Conservation (phyloP, 164 flowering plant genomes). For the Berberis thunbergii region DNA sequence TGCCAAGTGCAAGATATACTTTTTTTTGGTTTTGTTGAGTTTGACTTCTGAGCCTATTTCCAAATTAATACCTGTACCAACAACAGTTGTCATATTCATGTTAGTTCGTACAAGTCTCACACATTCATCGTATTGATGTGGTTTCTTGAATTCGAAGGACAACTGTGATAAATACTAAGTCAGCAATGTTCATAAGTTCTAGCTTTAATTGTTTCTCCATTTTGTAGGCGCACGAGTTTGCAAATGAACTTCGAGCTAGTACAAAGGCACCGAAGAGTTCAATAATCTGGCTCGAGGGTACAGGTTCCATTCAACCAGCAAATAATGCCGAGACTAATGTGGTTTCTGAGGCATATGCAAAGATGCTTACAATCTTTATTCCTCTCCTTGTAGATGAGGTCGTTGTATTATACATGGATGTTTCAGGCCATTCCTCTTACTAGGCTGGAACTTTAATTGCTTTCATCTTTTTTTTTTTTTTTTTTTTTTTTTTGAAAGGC, state of each 20-base stretch:
- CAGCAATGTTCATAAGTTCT: no score
- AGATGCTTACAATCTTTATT: conserved; percentile 90
- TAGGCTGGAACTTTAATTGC: background rate
- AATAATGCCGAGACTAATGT: conserved; percentile 76
- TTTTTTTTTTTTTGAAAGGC: no score
- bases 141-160: no score
- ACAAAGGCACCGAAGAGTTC: conserved; percentile 89
- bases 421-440: background rate
- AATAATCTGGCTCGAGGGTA: conserved; percentile 86
- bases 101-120: no score
- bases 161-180: no score
- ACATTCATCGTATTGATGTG: no score
- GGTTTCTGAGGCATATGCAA: conserved; percentile 93
- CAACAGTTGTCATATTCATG: no score
- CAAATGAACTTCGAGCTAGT: conserved; percentile 98
- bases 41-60: no score
- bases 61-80: no score
- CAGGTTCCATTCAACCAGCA: conserved; percentile 55
- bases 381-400: conserved; percentile 99
- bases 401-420: background rate
- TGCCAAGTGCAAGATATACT: no score
- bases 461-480: background rate
- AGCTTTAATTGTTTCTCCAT: background rate
- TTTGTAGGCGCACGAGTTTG: conserved; percentile 91
- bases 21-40: no score